Conservation (phyloP, 192 early-diverging fungal species). For the Thoreauomyces humboldtii region DNA sequence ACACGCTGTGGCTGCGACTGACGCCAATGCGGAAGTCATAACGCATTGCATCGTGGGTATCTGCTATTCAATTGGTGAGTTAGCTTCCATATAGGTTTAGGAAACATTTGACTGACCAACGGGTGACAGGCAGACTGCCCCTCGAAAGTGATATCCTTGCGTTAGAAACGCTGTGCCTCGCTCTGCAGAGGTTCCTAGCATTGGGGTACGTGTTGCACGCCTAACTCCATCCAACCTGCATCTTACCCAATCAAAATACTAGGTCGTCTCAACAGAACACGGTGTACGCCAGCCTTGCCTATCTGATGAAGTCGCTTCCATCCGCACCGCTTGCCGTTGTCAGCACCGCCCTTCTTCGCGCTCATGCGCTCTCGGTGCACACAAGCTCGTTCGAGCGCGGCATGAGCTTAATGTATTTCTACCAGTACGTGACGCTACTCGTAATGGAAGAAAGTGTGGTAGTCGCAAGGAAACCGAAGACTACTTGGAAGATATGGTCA, state of each 20-base stretch:
- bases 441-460: no score
- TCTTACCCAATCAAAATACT: no score
- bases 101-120: no score
- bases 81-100: no score
- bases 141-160: constrained; percentile 4
- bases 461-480: no score
- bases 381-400: not conserved
- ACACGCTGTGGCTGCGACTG: not conserved
- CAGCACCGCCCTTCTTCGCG: not conserved
- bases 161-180: not conserved
- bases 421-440: constrained; percentile 3
- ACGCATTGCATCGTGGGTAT: not conserved
- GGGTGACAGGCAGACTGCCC: constrained; percentile 4
- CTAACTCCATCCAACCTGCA: no score
- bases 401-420: not conserved
- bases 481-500: no score
- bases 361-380: no score
- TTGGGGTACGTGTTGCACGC: no score
- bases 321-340: not conserved
- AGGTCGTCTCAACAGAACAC: not conserved
- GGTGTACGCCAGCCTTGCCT: not conserved
- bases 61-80: not conserved
- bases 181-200: not conserved
- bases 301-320: constrained; percentile 1
- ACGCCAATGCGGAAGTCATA: not conserved